Percentiles rank a stretch among this genome's conserved stretches.
phyloP scores from a whole-genome alignment of 805 yeast species.

The Danielozyma ontarioensis region DNA sequence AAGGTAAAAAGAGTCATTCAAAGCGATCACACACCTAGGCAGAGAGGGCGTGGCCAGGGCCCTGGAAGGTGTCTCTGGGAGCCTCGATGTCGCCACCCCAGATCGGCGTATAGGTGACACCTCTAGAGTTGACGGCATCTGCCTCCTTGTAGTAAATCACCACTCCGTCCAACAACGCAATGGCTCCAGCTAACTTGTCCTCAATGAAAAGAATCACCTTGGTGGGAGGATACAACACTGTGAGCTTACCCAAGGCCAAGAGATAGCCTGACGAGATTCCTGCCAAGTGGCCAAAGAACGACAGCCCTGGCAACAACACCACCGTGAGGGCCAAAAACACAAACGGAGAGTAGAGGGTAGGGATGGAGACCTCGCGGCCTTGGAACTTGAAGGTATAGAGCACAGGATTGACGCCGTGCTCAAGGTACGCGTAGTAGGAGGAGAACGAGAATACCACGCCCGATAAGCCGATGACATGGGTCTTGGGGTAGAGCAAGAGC shows the following conservation, averaged over 20 bases:
- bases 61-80: no score
- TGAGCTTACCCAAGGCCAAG: slow-evolving; percentile 52
- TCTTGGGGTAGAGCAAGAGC: slow-evolving; percentile 43
- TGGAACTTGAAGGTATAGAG: slow-evolving; percentile 23
- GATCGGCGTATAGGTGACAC: slow-evolving; percentile 23
- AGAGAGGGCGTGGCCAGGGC: no score
- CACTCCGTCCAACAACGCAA: slow-evolving; percentile 47
- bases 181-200: slow-evolving; percentile 42
- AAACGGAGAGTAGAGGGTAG: slow-evolving; percentile 59
- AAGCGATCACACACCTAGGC: no score
- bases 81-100: no score
- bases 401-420: slow-evolving; percentile 34
- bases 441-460: slow-evolving; percentile 70
- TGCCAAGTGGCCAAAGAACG: slow-evolving; percentile 69
- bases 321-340: slow-evolving; percentile 42
- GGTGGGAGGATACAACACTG: slow-evolving; percentile 61
- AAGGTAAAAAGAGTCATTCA: no score
- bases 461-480: slow-evolving; percentile 61
- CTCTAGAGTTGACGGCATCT: slow-evolving; percentile 47
- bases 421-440: slow-evolving; percentile 53
- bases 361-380: slow-evolving; percentile 41
- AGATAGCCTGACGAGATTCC: slow-evolving; percentile 65
- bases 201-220: slow-evolving; percentile 64
- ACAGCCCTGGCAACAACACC: slow-evolving; percentile 57
- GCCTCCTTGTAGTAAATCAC: slow-evolving; percentile 58